Evolutionary conservation across 805 yeast species (phyloP).

Genomic region (Lachancea lanzarotensis): DNA sequence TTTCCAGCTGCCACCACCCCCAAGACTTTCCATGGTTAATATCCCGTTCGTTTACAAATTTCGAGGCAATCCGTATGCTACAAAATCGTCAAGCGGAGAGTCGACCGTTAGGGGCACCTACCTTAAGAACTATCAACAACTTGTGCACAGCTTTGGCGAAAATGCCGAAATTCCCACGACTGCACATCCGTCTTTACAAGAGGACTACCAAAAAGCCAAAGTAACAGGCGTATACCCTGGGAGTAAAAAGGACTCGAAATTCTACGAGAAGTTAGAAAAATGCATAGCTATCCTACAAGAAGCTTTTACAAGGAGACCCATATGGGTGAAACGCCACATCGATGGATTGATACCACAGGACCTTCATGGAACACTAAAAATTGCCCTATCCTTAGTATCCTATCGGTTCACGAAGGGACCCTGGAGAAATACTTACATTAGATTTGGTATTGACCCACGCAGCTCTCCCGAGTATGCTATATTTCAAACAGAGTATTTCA

Average conservation of each 20-base stretch:
- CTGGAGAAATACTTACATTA: conserved; percentile 83
- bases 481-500: conserved; percentile 83
- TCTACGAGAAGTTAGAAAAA: conserved; percentile 25
- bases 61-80: conserved; percentile 59
- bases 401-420: conserved; percentile 86
- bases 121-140: conserved; percentile 38
- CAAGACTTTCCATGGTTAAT: conserved; percentile 67
- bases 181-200: conserved; percentile 45
- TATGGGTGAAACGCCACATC: conserved; percentile 79
- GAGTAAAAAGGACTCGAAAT: conserved; percentile 30
- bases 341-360: conserved; percentile 45
- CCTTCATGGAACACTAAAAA: conserved; percentile 44
- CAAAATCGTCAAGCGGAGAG: conserved; percentile 49
- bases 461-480: conserved; percentile 45
- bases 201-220: conserved; percentile 38
- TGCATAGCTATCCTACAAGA: conserved; percentile 29
- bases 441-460: conserved; percentile 73
- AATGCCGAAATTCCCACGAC: conserved; percentile 40
- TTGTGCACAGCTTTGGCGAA: conserved; percentile 41
- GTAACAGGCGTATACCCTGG: conserved; percentile 30
- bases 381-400: conserved; percentile 78
- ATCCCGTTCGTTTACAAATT: conserved; percentile 76
- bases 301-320: conserved; percentile 65
- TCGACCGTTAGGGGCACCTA: conserved; percentile 39
- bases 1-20: conserved; percentile 68